Percentiles rank a stretch among this genome's conserved stretches.
Evolutionary conservation across 2,329 filamentous ascomycete genomes (phyloP).

Genomic region (Botrytis fragariae): DNA sequence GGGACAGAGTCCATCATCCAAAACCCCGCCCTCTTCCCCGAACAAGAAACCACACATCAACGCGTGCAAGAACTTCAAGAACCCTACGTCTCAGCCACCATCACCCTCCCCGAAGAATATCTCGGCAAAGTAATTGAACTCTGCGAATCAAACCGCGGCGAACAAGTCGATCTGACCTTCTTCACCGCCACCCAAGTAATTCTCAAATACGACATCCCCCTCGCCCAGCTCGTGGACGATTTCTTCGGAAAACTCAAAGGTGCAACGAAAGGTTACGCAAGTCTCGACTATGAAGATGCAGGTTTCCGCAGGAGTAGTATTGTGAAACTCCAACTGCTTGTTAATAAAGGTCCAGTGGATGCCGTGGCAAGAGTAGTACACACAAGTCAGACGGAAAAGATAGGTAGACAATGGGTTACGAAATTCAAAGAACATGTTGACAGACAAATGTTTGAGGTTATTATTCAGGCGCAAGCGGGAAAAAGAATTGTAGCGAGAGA

Average conservation of each 20-base stretch:
- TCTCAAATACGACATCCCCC: slow-evolving; percentile 83
- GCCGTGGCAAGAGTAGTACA: slow-evolving; percentile 92
- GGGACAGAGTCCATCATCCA: slow-evolving; percentile 77
- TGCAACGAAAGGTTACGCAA: slow-evolving; percentile 90
- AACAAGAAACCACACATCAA: slow-evolving; percentile 52
- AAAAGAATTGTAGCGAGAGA: slow-evolving; percentile 83
- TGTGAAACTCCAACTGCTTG: slow-evolving; percentile 85
- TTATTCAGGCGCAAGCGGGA: slow-evolving; percentile 89
- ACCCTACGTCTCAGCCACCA: slow-evolving; percentile 75
- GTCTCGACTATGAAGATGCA: slow-evolving; percentile 93
- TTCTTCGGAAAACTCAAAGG: slow-evolving; percentile 97
- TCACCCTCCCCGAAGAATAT: slow-evolving; percentile 92
- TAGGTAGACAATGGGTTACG: slow-evolving; percentile 84
- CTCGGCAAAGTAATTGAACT: slow-evolving; percentile 92
- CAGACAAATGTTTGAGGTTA: slow-evolving; percentile 92
- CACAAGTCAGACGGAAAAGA: slow-evolving; percentile 71
- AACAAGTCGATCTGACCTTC: slow-evolving; percentile 84
- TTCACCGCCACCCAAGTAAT: slow-evolving; percentile 93
- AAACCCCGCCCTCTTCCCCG: slow-evolving; percentile 86
- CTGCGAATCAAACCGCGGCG: slow-evolving; percentile 84
- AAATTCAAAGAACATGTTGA: slow-evolving; percentile 98
- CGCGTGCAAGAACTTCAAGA: slow-evolving; percentile 63
- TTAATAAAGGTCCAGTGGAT: slow-evolving; percentile 91
- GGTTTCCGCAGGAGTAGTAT: slow-evolving; percentile 79
- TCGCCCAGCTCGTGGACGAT: slow-evolving; percentile 90